phyloP scores from a whole-genome alignment of 2,329 filamentous ascomycete species.

The Verticillium nubilum region DNA sequence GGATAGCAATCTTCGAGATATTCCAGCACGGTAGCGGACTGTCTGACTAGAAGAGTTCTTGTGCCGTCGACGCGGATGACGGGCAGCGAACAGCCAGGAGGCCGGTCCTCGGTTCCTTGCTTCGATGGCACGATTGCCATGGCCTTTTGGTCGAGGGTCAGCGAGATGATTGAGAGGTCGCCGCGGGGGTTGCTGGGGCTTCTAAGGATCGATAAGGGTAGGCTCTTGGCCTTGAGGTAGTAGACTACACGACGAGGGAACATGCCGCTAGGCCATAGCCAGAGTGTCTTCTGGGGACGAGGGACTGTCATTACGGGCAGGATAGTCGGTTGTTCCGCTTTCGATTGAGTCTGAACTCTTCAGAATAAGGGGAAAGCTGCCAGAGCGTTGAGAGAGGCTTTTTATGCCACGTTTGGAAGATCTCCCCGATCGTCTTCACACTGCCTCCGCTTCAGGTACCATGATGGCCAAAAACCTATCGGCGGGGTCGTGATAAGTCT shows the following conservation, averaged over 20 bases:
- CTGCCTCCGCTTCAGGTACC: too few relatives aligned
- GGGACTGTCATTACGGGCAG: background rate
- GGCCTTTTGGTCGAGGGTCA: background rate
- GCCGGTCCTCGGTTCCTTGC: background rate
- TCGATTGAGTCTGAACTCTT: too few relatives aligned
- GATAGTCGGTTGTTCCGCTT: too few relatives aligned
- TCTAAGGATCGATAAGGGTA: background rate
- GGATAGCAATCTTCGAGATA: background rate
- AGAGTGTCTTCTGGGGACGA: background rate
- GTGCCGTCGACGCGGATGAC: background rate
- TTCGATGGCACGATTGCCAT: background rate
- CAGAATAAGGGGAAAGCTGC: too few relatives aligned
- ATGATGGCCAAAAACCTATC: too few relatives aligned
- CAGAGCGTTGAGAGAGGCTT: too few relatives aligned
- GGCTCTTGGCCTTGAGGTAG: background rate
- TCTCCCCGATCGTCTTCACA: too few relatives aligned
- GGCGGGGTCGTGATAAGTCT: too few relatives aligned
- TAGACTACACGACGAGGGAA: background rate
- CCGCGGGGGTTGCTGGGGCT: background rate
- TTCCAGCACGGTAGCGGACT: background rate
- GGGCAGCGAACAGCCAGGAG: background rate
- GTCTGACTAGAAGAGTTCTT: background rate
- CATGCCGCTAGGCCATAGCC: background rate
- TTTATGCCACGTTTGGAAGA: too few relatives aligned
- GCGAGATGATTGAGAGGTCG: background rate